A percentile compares a stretch with the other conserved stretches of the same genome.
phyloP scores from a whole-genome alignment of 768 basidiomycete species.

The Daedalea quercina region DNA sequence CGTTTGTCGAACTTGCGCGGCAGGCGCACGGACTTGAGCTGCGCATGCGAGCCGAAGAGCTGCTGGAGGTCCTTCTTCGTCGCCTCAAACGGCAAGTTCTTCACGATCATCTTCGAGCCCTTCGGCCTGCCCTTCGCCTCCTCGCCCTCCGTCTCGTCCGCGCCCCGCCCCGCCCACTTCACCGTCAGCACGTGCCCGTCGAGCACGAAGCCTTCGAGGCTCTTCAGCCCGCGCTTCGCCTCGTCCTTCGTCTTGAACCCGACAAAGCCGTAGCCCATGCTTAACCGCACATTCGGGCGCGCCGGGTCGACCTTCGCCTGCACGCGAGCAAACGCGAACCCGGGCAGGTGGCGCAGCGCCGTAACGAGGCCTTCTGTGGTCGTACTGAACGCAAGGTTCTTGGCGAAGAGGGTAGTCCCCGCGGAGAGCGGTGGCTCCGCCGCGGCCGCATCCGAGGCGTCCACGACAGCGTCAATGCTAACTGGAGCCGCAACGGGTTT shows the following conservation, averaged over 20 bases:
- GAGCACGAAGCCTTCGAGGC: constrained; percentile 74
- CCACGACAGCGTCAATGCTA: constrained; percentile 27
- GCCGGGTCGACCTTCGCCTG: constrained; percentile 90
- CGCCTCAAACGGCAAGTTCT: constrained; percentile 97
- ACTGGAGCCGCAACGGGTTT: constrained; percentile 25
- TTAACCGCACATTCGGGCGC: constrained; percentile 51
- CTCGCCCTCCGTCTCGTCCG: constrained; percentile 40
- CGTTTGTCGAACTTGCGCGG: constrained; percentile 88
- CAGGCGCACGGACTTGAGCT: constrained; percentile 89
- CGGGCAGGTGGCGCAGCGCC: constrained; percentile 68
- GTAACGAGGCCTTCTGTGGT: constrained; percentile 64
- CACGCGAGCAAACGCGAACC: constrained; percentile 81
- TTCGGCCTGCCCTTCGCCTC: constrained; percentile 35
- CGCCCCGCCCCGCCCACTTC: constrained; percentile 80
- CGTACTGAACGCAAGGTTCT: constrained; percentile 94
- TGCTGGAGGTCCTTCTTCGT: constrained; percentile 88
- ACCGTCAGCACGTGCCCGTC: constrained; percentile 84
- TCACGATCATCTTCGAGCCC: constrained; percentile 94
- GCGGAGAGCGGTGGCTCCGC: constrained; percentile 38
- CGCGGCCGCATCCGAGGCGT: constrained; percentile 23
- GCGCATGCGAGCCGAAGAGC: constrained; percentile 83
- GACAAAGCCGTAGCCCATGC: constrained; percentile 96
- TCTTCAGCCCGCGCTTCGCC: constrained; percentile 68
- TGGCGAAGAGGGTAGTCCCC: constrained; percentile 87
- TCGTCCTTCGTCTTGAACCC: constrained; percentile 76